These are phyloP conservation scores for Aspergillus fructus DNA, from an alignment of 2,329 filamentous ascomycete genomes.

Conservation along the genomic window DNA sequence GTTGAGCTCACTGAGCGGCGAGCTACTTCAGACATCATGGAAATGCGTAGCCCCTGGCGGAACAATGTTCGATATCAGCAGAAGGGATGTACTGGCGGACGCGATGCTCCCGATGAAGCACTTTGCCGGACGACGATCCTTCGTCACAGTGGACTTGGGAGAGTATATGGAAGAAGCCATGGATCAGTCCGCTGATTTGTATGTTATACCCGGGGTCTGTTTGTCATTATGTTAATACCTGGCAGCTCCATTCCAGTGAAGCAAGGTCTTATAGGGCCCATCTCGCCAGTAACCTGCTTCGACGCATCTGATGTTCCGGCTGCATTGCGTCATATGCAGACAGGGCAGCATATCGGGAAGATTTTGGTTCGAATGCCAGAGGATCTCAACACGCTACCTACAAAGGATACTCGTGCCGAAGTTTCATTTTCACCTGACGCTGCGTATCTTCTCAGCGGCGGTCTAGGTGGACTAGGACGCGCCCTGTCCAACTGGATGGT, in stretches of 20 bases:
- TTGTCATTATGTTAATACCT: not conserved
- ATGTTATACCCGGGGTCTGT: not conserved
- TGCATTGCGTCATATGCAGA: slow-evolving; percentile 33
- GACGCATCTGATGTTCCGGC: not conserved
- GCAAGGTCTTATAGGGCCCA: slow-evolving; percentile 3
- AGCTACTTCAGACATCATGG: slow-evolving; percentile 28
- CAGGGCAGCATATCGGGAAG: slow-evolving; percentile 41
- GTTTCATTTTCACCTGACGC: slow-evolving; percentile 24
- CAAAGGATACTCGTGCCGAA: not conserved
- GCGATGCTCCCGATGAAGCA: slow-evolving; percentile 19
- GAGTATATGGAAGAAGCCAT: not conserved
- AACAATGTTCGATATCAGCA: slow-evolving; percentile 2
- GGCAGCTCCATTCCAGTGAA: not conserved
- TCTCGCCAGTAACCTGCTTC: not conserved
- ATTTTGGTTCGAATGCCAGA: slow-evolving; percentile 34
- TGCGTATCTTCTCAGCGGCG: slow-evolving; percentile 18
- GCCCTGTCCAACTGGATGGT: slow-evolving; percentile 17
- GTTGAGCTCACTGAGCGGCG: slow-evolving; percentile 30
- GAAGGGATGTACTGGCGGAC: slow-evolving; percentile 1
- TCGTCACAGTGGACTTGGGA: slow-evolving; percentile 7
- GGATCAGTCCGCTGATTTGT: not conserved
- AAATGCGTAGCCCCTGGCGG: slow-evolving; percentile 22
- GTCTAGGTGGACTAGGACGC: slow-evolving; percentile 18
- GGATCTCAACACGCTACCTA: not conserved
- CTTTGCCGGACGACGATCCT: slow-evolving; percentile 17